A percentile compares a stretch with the other conserved stretches of the same genome.
Evolutionary conservation across 2,329 filamentous ascomycete genomes (phyloP).

Genomic region (Neophaeococcomyces mojaviensis): DNA sequence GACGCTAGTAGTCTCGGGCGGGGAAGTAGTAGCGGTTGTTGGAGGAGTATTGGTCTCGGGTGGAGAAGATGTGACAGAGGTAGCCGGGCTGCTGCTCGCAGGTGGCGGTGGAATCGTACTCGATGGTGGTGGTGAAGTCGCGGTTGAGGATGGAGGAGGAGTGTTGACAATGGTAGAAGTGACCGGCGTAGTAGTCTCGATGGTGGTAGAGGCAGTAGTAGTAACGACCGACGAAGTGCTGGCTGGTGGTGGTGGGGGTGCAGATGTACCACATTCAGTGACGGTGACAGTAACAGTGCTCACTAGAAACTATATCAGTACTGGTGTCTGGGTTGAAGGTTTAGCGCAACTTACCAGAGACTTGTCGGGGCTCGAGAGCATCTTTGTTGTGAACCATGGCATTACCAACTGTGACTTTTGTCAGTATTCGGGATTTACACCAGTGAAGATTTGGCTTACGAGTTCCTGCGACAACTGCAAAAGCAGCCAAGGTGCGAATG

Average conservation of each 20-base stretch:
- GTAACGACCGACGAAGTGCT: conserved; percentile 2
- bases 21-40: conserved; percentile 9
- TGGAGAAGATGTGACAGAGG: background rate
- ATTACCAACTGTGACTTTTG: conserved; percentile 9
- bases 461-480: conserved; percentile 7
- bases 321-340: conserved; percentile 4
- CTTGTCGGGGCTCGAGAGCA: conserved; percentile 14
- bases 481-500: conserved; percentile 5
- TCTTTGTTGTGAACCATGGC: conserved; percentile 12
- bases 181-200: background rate
- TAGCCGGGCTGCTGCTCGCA: too few relatives aligned
- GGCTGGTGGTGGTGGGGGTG: conserved; percentile 8
- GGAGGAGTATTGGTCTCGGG: background rate
- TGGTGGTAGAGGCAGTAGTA: conserved; percentile 5
- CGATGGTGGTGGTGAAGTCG: too few relatives aligned
- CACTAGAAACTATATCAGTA: conserved; percentile 8
- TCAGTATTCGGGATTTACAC: conserved; percentile 1
- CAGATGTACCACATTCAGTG: conserved; percentile 3
- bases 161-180: conserved; percentile 1
- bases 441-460: conserved; percentile 13
- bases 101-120: too few relatives aligned
- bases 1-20: conserved; percentile 6
- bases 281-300: conserved; percentile 9
- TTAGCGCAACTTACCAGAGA: conserved; percentile 16
- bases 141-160: background rate